Evolutionary conservation across 2,329 filamentous ascomycete genomes (phyloP).

Genomic region (Geoglossum cookeanum): DNA sequence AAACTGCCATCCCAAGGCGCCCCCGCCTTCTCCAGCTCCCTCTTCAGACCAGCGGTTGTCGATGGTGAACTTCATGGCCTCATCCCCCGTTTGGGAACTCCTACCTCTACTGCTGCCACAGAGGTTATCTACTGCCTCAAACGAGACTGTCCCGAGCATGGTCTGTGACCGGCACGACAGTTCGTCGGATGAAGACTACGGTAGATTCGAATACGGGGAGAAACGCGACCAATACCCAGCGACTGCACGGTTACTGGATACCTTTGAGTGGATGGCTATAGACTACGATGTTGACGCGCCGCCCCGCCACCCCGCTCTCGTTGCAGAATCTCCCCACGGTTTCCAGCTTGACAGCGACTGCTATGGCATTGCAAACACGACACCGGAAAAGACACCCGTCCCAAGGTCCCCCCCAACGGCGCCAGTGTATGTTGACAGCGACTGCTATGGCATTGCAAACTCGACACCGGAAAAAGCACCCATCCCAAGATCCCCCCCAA

Average conservation of each 20-base stretch:
- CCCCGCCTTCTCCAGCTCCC: constrained; percentile 1
- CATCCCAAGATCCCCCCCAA: not conserved
- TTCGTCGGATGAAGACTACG: not conserved
- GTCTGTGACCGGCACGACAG: not conserved
- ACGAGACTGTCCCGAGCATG: not conserved
- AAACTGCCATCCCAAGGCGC: not conserved
- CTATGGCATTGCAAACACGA: no score
- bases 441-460: not conserved
- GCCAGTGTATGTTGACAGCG: not conserved
- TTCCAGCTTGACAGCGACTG: not conserved
- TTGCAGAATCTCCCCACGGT: not conserved
- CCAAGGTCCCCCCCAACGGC: not conserved
- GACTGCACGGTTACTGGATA: not conserved
- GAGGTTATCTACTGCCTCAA: not conserved
- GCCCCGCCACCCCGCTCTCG: not conserved
- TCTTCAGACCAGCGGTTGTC: not conserved
- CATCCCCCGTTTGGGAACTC: not conserved
- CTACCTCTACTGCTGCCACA: not conserved
- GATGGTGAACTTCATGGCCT: not conserved
- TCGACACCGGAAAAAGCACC: not conserved
- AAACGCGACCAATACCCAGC: not conserved
- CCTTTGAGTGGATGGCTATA: not conserved
- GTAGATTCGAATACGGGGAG: not conserved
- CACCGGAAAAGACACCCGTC: no score
- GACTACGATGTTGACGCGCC: not conserved